Conservation (phyloP, 1,139 yeast species). For the Candida glucosophila region DNA sequence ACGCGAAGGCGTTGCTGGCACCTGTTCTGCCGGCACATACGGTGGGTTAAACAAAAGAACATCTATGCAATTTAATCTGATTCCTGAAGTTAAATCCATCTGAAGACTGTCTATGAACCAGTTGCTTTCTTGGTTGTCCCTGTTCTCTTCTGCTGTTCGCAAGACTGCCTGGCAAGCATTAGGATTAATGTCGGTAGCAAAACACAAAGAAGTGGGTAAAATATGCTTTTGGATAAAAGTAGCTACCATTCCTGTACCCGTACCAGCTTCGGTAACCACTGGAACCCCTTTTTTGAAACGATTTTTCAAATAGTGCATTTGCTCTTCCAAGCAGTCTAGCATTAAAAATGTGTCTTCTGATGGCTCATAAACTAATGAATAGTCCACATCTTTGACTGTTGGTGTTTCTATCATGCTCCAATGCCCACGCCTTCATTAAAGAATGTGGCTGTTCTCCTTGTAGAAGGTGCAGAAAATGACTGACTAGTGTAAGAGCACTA, state of each 20-base stretch:
- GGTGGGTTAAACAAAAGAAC: constrained; percentile 87
- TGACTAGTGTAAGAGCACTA: too few species aligned
- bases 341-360: constrained; percentile 84
- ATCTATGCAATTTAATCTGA: constrained; percentile 48
- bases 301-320: constrained; percentile 24
- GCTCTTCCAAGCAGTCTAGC: constrained; percentile 68
- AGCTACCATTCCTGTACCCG: constrained; percentile 85
- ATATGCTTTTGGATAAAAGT: constrained; percentile 58
- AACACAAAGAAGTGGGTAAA: constrained; percentile 38
- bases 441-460: too few species aligned
- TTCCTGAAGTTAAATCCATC: constrained; percentile 44
- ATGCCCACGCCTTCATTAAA: not conserved
- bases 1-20: constrained; percentile 46
- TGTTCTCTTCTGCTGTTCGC: constrained; percentile 43
- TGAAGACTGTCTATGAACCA: constrained; percentile 46
- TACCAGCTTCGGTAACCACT: constrained; percentile 75
- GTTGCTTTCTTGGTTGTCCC: constrained; percentile 12
- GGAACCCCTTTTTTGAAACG: constrained; percentile 31
- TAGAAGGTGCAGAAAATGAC: too few species aligned
- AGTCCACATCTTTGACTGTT: constrained; percentile 18
- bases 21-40: constrained; percentile 77
- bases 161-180: constrained; percentile 57
- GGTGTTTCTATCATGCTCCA: constrained; percentile 35
- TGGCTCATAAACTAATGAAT: constrained; percentile 72
- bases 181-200: constrained; percentile 76